These are phyloP conservation scores for Monosporascus sp. DNA, from an alignment of 2,329 filamentous ascomycete species.

Conservation along the genomic window DNA sequence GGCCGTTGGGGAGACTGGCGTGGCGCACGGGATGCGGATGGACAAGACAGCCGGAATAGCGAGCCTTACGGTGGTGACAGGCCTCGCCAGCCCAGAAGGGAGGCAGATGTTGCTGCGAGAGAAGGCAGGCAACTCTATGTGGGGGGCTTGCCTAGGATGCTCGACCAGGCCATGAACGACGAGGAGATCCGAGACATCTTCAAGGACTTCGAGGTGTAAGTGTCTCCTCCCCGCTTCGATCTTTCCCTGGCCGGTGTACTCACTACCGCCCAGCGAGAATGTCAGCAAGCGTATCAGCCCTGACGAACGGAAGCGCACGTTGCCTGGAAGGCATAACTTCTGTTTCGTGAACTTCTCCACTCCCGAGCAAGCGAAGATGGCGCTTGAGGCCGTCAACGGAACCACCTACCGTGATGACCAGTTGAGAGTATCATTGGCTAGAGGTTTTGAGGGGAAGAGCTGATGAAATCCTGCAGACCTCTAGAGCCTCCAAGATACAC, in stretches of 20 bases:
- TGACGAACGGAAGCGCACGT: slow-evolving; percentile 47
- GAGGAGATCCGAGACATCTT: slow-evolving; percentile 43
- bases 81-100: slow-evolving; percentile 7
- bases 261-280: slow-evolving; percentile 14
- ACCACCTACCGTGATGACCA: slow-evolving; percentile 14
- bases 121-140: slow-evolving; percentile 42
- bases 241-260: background rate
- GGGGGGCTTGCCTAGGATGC: slow-evolving; percentile 44
- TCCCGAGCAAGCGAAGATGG: slow-evolving; percentile 46
- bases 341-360: slow-evolving; percentile 61
- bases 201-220: slow-evolving; percentile 38
- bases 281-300: slow-evolving; percentile 53
- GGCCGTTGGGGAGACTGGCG: slow-evolving; percentile 43
- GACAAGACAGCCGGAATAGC: too few species aligned
- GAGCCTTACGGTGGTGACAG: slow-evolving; percentile 10
- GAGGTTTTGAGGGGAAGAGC: slow-evolving; percentile 1
- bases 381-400: slow-evolving; percentile 39
- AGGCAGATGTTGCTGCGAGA: background rate
- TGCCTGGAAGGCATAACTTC: slow-evolving; percentile 54
- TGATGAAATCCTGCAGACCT: too few species aligned
- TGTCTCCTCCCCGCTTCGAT: background rate
- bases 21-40: slow-evolving; percentile 10
- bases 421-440: slow-evolving; percentile 21
- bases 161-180: slow-evolving; percentile 42
- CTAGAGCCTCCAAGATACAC: too few species aligned